These are phyloP conservation scores for Amylocystis lapponica DNA, from an alignment of 768 basidiomycete species.

Conservation along the genomic window DNA sequence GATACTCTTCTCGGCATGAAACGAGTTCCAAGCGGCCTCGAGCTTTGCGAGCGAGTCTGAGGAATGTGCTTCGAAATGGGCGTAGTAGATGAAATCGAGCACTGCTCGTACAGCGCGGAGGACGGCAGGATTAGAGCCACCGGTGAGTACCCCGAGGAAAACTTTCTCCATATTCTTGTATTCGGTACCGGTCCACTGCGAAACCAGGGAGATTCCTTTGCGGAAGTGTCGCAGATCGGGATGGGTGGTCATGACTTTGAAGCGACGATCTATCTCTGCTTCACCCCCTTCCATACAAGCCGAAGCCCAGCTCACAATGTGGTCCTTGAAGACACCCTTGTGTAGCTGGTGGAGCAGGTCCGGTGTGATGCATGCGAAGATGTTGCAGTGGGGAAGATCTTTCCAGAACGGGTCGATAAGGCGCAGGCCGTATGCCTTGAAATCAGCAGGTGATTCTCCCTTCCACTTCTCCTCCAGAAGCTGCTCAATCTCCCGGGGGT, in stretches of 20 bases:
- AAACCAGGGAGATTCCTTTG: slow-evolving; percentile 34
- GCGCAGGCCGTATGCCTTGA: slow-evolving; percentile 11
- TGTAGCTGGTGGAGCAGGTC: slow-evolving; percentile 43
- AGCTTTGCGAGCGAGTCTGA: slow-evolving; percentile 12
- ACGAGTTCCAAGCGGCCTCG: slow-evolving; percentile 11
- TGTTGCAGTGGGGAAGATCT: slow-evolving; percentile 34
- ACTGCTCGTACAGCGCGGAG: slow-evolving; percentile 18
- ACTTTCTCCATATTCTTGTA: slow-evolving; percentile 29
- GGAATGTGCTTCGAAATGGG: slow-evolving; percentile 20
- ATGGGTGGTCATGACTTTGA: slow-evolving; percentile 25
- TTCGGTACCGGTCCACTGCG: slow-evolving; percentile 41
- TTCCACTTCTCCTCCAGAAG: too few species aligned
- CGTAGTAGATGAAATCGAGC: slow-evolving; percentile 24
- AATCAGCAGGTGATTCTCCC: too few species aligned
- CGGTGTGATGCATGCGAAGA: slow-evolving; percentile 33
- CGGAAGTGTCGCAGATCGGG: slow-evolving; percentile 34
- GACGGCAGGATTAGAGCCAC: slow-evolving; percentile 17
- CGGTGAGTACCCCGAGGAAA: slow-evolving; percentile 23
- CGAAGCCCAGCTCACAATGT: slow-evolving; percentile 26
- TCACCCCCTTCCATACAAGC: slow-evolving; percentile 5
- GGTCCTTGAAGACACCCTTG: slow-evolving; percentile 43
- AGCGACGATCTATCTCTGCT: slow-evolving; percentile 34
- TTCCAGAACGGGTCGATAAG: slow-evolving; percentile 35
- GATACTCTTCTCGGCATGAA: slow-evolving; percentile 23
- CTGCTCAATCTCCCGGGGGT: slow-evolving; percentile 3